phyloP scores from a whole-genome alignment of 306 rosid genomes.

The Calophaca sinica region DNA sequence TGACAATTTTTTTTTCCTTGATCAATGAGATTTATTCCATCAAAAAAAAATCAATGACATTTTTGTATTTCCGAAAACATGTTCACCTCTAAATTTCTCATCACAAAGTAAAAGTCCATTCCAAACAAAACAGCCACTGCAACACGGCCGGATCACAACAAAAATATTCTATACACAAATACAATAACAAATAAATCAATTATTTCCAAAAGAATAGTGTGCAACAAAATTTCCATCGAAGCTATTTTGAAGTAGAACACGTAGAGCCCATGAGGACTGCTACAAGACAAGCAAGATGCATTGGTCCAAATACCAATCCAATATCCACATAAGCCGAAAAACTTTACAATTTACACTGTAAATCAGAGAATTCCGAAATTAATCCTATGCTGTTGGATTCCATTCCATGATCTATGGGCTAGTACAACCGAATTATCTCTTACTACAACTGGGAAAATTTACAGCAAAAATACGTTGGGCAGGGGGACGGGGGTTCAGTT shows the following conservation, averaged over 20 bases:
- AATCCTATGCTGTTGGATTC: slow-evolving; percentile 28
- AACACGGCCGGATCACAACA: no score
- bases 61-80: no score
- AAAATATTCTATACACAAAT: no score
- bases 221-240: background rate
- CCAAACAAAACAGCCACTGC: no score
- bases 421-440: background rate
- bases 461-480: slow-evolving; percentile 26
- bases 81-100: no score
- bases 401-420: slow-evolving; percentile 31
- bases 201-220: no score
- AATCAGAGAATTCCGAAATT: slow-evolving; percentile 31
- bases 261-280: background rate
- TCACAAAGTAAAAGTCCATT: no score
- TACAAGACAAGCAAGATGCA: background rate
- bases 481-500: slow-evolving; percentile 4
- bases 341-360: slow-evolving; percentile 34
- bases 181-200: no score
- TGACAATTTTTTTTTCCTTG: no score
- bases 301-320: slow-evolving; percentile 24
- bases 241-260: no score
- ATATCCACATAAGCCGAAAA: slow-evolving; percentile 11
- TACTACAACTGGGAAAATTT: slow-evolving; percentile 30
- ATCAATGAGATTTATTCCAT: no score
- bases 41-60: no score